Base-by-base conservation (phyloP, 768 basidiomycete genomes). In the Pisolithus albus region DNA sequence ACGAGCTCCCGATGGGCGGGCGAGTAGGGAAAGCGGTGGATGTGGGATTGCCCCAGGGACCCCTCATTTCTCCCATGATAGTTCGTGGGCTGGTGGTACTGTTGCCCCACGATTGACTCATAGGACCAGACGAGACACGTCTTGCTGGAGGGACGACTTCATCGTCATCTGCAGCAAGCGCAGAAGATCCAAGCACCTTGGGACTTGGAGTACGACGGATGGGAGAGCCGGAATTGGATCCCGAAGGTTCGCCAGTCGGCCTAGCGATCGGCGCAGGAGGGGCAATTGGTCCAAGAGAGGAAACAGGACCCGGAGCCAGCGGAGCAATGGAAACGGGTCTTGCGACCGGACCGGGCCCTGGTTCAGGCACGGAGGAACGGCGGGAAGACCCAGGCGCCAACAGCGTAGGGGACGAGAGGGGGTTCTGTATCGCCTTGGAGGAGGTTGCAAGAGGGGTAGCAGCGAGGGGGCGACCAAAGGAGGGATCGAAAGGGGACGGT, bases 141-240 rank as follows among this genome's bases (percentile, higher is more conserved):
- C 80, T 65, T 36, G 78, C 70, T 10, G 75, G 68, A 38, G 75
- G 68, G 15, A 90, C 78, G 10, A 89, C 84, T 61, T 90, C 88
- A 62, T 91, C 88, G 54, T 88, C 88, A 53, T 88, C 87, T 13
- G 86, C 80, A 3, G 82, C 80, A 18, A 90, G 75, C 18, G 88
- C 88, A 5, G 84, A 84, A 13, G 88, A 89, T 11, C 88, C 88
- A 7, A 89, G 72, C 34, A 83, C 69, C 61, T 88, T 89, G 8
- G 78, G 78, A 53, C 76, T 78, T 4, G 77, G 75, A 34, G 78
- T 76, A 9, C 76, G 72, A 42, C 73, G 70, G 16, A 67, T 68
- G 10, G 79, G 76, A 1, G 85, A 87, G 3, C 80, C 82, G 10
- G 83, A 82, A 2, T 80, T 80, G 1, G 84, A 82, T 7, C 77